Evolutionary conservation across 2,329 filamentous ascomycete species (phyloP), one percentile per base, ranked within the genome.

Genomic region (Fusarium sororula): DNA sequence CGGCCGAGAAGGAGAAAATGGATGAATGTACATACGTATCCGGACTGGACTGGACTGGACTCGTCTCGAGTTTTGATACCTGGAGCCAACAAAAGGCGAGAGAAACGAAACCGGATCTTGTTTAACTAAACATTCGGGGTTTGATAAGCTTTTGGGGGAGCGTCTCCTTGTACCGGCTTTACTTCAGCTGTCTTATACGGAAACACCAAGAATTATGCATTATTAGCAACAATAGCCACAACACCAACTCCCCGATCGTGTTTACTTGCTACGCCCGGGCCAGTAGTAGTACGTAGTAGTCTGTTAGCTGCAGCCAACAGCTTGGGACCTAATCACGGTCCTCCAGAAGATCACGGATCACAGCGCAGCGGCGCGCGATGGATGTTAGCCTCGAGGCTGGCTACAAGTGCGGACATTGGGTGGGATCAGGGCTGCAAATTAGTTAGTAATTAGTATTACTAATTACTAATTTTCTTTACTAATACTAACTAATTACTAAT

Each of bases 121-220:
- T 45, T 59, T 79, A 81, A 81, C 76, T 67, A 80, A 81, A 80
- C 74, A 73, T 69, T 65, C 73, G 71, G 72, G 73, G 56, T 62
- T 53, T 60, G 48, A 55, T 55, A 55, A 28, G 37, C 51, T 55
- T 53, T 53, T 48, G 9, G 51, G 24, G 24, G 37, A 55, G 15
- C 13, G 7, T 26, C 32, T 53, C 50, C 50, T 37, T 15, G 32
- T 53, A 15, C 32, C 32, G 32, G 10, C 18, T 26, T 53, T 53
- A 53, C 32, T 15, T 53, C 32, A 53, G 50, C 32, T 53, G 50
- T 32, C 20, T 37, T 26, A 15, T 58, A 63, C 64, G 39, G n/a
- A 41, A 24, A 28, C 26, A 55, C 26, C 48, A 56, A 47, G 45
- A 62, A 32, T 48, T 51, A 68, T 51, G 44, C 45, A 35, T 30